A percentile compares a stretch with the other conserved stretches of the same genome.
Conservation (phyloP, 192 early-diverging fungal species). For the Haplosporangium gracile region DNA sequence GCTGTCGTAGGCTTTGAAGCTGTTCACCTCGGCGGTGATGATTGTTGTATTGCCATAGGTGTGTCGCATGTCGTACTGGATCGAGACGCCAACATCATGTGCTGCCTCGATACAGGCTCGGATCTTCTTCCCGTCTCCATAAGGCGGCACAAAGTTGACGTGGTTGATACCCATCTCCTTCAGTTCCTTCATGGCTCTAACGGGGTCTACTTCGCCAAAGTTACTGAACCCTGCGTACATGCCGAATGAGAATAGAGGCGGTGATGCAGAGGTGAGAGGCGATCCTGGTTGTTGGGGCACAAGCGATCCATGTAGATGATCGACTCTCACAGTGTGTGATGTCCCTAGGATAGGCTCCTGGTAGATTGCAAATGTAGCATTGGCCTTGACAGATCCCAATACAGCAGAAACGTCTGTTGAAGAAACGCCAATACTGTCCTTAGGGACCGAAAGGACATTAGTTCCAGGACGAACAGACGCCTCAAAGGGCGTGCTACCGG, state of each 20-base stretch:
- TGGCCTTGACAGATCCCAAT: background rate
- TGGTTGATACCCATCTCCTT: conserved; percentile 30
- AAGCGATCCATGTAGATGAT: conserved; percentile 9
- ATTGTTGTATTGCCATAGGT: conserved; percentile 14
- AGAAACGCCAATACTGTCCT: background rate
- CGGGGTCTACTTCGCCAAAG: background rate
- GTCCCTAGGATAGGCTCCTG: background rate
- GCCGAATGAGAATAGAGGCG: background rate
- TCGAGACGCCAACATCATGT: conserved; percentile 29
- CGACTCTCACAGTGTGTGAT: background rate
- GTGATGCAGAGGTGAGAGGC: background rate
- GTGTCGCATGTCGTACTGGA: conserved; percentile 37
- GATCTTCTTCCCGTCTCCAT: conserved; percentile 14
- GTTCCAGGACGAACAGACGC: background rate
- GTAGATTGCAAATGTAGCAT: background rate
- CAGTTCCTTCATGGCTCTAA: conserved; percentile 7
- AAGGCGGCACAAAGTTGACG: conserved; percentile 35
- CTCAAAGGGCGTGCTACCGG: background rate
- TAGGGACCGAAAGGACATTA: background rate
- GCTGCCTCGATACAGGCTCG: conserved; percentile 15
- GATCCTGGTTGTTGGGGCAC: background rate
- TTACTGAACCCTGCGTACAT: conserved; percentile 4
- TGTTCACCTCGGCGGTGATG: conserved; percentile 17
- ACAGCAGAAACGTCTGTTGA: background rate
- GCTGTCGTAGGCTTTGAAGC: conserved; percentile 13